These are phyloP conservation scores for Pichia manshurica DNA, from an alignment of 805 yeast species.

Conservation along the genomic window DNA sequence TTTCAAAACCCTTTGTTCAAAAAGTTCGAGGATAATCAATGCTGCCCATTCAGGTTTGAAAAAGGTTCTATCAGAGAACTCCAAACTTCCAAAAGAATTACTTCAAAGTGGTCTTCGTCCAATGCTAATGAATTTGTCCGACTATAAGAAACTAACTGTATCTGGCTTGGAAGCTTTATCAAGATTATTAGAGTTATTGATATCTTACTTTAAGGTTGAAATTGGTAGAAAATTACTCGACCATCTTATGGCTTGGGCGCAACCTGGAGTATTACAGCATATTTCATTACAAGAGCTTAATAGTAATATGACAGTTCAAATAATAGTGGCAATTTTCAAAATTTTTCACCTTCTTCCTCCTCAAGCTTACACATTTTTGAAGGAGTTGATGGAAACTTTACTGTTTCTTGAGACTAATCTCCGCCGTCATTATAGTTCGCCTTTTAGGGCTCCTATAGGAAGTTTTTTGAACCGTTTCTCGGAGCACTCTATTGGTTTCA, in stretches of 20 bases:
- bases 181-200: slow-evolving; percentile 73
- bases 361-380: slow-evolving; percentile 86
- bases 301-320: slow-evolving; percentile 75
- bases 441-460: slow-evolving; percentile 87
- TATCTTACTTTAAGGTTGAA: slow-evolving; percentile 93
- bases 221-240: slow-evolving; percentile 90
- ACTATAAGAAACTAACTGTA: slow-evolving; percentile 83
- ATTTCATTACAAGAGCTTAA: slow-evolving; percentile 76
- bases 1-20: slow-evolving; percentile 85
- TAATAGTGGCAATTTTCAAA: slow-evolving; percentile 83
- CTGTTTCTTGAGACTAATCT: slow-evolving; percentile 74
- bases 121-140: slow-evolving; percentile 90
- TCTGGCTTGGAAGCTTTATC: slow-evolving; percentile 90
- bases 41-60: slow-evolving; percentile 90
- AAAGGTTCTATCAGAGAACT: slow-evolving; percentile 75
- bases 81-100: slow-evolving; percentile 86
- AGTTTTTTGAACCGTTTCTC: slow-evolving; percentile 81
- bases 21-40: slow-evolving; percentile 79
- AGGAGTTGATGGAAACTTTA: slow-evolving; percentile 72
- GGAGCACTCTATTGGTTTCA: slow-evolving; percentile 64
- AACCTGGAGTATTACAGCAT: slow-evolving; percentile 66
- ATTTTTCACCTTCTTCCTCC: slow-evolving; percentile 90
- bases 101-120: slow-evolving; percentile 95
- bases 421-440: slow-evolving; percentile 80
- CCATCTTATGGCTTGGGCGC: slow-evolving; percentile 95